These are phyloP conservation scores for Calocybe cyanea DNA, from an alignment of 768 basidiomycete species.

Conservation along the genomic window DNA sequence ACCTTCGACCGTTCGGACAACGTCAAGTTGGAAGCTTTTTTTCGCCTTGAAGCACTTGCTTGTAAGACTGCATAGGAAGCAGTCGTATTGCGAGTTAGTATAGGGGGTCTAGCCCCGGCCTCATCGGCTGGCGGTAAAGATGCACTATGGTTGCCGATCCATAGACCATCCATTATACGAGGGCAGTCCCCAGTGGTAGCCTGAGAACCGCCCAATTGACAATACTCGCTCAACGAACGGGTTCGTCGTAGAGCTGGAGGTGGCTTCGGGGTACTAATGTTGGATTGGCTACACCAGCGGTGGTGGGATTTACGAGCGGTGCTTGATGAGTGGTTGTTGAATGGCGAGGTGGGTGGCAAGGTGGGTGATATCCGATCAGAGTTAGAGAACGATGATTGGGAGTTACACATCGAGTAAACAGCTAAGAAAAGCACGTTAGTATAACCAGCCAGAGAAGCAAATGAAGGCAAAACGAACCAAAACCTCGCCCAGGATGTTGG, in stretches of 20 bases:
- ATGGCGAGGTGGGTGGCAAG: background rate
- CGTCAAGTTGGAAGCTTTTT: constrained; percentile 5
- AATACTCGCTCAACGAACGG: background rate
- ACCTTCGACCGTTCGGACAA: constrained; percentile 8
- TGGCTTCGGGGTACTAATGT: background rate
- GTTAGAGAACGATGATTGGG: too few relatives aligned
- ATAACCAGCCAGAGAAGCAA: too few relatives aligned
- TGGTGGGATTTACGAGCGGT: background rate
- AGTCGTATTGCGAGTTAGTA: constrained; percentile 13
- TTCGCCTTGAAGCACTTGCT: constrained; percentile 15
- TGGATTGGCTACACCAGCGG: background rate
- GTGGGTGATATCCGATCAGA: too few relatives aligned
- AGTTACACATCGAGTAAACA: too few relatives aligned
- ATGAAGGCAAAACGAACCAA: too few relatives aligned
- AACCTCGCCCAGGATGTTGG: too few relatives aligned
- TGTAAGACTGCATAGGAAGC: constrained; percentile 16
- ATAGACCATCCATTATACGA: constrained; percentile 1
- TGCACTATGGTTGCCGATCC: background rate
- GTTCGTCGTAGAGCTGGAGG: constrained; percentile 5
- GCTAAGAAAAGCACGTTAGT: too few relatives aligned
- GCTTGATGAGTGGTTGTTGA: background rate
- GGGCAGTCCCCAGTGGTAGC: background rate
- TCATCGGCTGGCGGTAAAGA: constrained; percentile 4
- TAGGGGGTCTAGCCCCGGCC: constrained; percentile 6
- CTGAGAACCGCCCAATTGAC: background rate